Evolutionary conservation across 2,329 filamentous ascomycete genomes (phyloP), one percentile per base, ranked within the genome.

Genomic region (Colletotrichum australisinense): DNA sequence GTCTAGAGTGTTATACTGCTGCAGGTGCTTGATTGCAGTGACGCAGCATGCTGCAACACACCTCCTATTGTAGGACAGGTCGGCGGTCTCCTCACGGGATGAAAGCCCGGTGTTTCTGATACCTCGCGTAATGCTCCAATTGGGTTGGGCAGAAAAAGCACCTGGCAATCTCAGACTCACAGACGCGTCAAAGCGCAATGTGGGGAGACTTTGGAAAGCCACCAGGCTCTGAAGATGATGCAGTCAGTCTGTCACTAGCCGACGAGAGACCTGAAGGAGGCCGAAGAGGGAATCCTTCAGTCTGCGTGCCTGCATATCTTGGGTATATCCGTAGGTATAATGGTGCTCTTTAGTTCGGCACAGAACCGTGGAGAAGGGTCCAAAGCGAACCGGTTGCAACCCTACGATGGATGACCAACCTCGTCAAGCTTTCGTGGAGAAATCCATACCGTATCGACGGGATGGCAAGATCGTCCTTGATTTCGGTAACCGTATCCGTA

Each of bases 101-200:
- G 56, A 52, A 64, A 53, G 42, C 52, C 42, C n/a, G 57, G 69
- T 32, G 68, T 60, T 68, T 68, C 63, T 32, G 24, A 22, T 53
- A 26, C n/a, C 42, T n/a, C 53, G 22, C 12, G 35, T 52, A 38
- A 38, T 55, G 32, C 46, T 35, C 53, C 14, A 55, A 38, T 42
- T 53, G 38, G 7, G 30, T 59, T 55, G 16, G 46, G 28, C 42
- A 73, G 28, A 49, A 53, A 49, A 30, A 66, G 70, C 42, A 28
- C 56, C 26, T 35, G 55, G 59, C 30, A 26, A 49, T 62, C 35
- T 67, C 63, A 59, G 7, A 49, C 42, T 49, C 69, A 67, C 69
- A 64, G 57, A 63, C 49, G 55, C 49, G 72, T 72, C 72, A 72
- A 67, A 73, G 69, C 69, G 68, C 69, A 53, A n/a, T 58, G 59